Conservation (phyloP, 129 eudicot species). For the Logfia minima region DNA sequence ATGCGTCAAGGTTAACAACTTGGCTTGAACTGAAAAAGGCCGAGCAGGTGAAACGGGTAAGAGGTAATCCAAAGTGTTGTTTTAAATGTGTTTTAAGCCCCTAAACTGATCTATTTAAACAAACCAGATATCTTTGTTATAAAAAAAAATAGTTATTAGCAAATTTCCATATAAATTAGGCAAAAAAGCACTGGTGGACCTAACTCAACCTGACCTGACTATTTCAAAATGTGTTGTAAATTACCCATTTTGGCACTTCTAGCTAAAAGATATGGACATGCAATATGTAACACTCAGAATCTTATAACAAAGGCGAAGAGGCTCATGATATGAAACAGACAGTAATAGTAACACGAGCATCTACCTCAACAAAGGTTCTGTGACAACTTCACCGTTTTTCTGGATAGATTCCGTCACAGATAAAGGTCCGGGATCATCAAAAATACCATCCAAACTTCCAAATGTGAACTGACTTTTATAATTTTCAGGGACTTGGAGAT, state of each 20-base stretch:
- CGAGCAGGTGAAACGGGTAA: background rate
- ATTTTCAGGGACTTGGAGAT: constrained; percentile 62
- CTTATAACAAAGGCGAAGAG: background rate
- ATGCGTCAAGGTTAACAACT: background rate
- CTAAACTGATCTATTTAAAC: background rate
- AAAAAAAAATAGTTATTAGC: no score
- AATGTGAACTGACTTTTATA: constrained; percentile 50
- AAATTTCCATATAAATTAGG: background rate
- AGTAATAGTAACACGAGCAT: background rate
- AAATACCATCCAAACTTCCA: constrained; percentile 61
- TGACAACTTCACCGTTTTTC: constrained; percentile 32
- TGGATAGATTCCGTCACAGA: constrained; percentile 26
- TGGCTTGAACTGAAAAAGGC: background rate
- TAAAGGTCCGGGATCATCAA: constrained; percentile 26
- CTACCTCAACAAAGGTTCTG: constrained; percentile 40
- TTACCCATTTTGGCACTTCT: background rate
- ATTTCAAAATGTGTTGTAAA: background rate
- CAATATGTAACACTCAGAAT: background rate
- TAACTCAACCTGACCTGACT: background rate
- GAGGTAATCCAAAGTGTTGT: background rate
- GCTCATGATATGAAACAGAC: background rate
- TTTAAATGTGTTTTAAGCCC: background rate
- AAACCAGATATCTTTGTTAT: no score
- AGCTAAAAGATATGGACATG: background rate
- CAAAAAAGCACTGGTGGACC: background rate